phyloP scores from a whole-genome alignment of 1,284 basidiomycete genomes.

The Cryptococcus wingfieldii region DNA sequence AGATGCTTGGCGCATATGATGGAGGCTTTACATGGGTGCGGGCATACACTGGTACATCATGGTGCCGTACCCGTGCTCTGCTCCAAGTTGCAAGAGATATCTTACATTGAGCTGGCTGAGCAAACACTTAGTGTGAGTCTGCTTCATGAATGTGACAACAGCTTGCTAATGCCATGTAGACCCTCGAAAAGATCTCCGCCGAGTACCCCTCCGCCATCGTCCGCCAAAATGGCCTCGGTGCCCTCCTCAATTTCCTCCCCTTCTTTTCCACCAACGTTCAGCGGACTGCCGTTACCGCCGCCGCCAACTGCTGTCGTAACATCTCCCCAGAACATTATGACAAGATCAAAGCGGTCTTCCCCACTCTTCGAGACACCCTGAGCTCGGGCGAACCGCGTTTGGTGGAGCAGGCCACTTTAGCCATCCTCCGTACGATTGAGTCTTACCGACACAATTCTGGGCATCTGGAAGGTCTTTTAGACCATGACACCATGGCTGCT shows the following conservation, averaged over 20 bases:
- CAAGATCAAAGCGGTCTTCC: conserved; percentile 84
- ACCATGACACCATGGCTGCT: conserved; percentile 73
- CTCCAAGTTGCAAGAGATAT: conserved; percentile 90
- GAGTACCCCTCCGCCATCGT: conserved; percentile 93
- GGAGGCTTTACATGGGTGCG: conserved; percentile 90
- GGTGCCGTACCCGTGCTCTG: conserved; percentile 91
- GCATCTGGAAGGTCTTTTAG: conserved; percentile 78
- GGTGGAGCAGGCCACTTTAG: conserved; percentile 88
- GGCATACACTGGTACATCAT: conserved; percentile 89
- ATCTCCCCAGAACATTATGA: conserved; percentile 77
- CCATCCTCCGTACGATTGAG: conserved; percentile 86
- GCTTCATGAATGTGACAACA: conserved; percentile 17
- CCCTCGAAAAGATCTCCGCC: conserved; percentile 93
- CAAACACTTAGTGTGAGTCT: conserved; percentile 86
- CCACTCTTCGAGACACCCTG: conserved; percentile 84
- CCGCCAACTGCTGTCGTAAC: conserved; percentile 90
- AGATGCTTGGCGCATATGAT: conserved; percentile 92
- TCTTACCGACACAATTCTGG: conserved; percentile 79
- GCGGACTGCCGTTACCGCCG: conserved; percentile 89
- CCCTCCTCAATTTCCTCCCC: conserved; percentile 86
- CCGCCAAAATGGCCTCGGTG: conserved; percentile 83
- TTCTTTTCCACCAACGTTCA: conserved; percentile 97
- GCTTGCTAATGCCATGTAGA: conserved; percentile 55
- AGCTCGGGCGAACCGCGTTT: conserved; percentile 86
- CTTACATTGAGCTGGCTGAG: conserved; percentile 92